These are phyloP conservation scores for Kwoniella botswanensis DNA, from an alignment of 768 basidiomycete species.

Conservation along the genomic window DNA sequence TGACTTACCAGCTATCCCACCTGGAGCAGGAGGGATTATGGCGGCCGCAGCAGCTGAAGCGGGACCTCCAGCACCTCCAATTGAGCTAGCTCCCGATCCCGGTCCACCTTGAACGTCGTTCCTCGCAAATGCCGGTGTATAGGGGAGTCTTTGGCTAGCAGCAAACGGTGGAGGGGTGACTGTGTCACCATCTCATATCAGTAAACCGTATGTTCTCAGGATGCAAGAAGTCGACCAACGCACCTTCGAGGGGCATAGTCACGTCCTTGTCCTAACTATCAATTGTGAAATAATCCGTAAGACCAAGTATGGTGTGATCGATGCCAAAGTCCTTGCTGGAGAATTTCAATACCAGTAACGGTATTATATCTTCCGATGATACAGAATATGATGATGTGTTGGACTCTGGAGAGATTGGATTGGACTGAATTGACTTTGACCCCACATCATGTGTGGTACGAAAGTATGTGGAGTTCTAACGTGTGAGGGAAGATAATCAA, in stretches of 20 bases:
- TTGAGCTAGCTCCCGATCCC: slow-evolving; percentile 4
- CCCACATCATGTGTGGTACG: background rate
- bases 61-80: slow-evolving; percentile 13
- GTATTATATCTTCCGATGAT: background rate
- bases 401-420: background rate
- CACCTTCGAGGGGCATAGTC: slow-evolving; percentile 46
- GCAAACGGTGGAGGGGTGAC: slow-evolving; percentile 44
- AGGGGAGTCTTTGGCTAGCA: slow-evolving; percentile 37
- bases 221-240: slow-evolving; percentile 6
- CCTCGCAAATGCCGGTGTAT: slow-evolving; percentile 37
- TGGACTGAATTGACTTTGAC: background rate
- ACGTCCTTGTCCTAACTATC: background rate
- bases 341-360: background rate
- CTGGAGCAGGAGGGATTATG: slow-evolving; percentile 43
- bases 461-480: background rate
- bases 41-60: slow-evolving; percentile 32
- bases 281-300: background rate
- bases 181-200: background rate
- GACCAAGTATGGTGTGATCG: slow-evolving; percentile 6
- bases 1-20: slow-evolving; percentile 45
- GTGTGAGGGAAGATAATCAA: background rate
- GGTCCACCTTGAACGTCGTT: slow-evolving; percentile 11
- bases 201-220: background rate
- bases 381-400: background rate
- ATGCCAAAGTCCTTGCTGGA: background rate